Conservation (phyloP, 768 basidiomycete genomes). For the Calocera viscosa region DNA sequence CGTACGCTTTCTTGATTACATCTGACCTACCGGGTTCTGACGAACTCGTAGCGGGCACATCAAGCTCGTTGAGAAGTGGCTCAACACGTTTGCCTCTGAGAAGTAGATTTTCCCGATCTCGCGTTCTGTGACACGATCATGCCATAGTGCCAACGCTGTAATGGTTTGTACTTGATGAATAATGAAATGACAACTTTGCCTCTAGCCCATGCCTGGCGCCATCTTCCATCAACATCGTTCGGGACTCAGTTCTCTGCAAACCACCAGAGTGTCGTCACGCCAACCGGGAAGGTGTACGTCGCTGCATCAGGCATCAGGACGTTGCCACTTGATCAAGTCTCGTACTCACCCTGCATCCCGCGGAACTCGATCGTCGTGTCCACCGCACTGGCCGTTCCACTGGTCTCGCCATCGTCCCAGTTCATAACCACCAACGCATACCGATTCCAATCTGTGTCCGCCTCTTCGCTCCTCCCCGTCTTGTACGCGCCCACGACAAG, state of each 20-base stretch:
- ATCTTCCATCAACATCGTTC: neutral
- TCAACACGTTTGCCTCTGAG: conserved; percentile 21
- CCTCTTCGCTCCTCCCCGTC: conserved; percentile 36
- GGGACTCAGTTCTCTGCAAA: conserved; percentile 17
- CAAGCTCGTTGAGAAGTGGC: conserved; percentile 58
- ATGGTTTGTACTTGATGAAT: neutral
- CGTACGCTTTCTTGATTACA: conserved; percentile 1
- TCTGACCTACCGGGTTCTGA: conserved; percentile 11
- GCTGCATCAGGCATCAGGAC: conserved; percentile 30
- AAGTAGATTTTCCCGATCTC: neutral
- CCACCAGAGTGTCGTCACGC: conserved; percentile 49
- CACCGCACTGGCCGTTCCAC: conserved; percentile 39
- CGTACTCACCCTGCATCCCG: conserved; percentile 36
- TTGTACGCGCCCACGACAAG: conserved; percentile 55
- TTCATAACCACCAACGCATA: conserved; percentile 67
- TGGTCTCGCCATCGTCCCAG: conserved; percentile 28
- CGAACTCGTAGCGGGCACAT: conserved; percentile 38
- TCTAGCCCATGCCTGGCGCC: no score
- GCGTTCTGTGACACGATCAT: neutral
- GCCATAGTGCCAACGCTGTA: neutral
- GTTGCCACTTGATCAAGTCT: neutral
- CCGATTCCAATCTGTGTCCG: conserved; percentile 43
- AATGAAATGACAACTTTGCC: neutral
- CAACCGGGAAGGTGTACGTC: conserved; percentile 65
- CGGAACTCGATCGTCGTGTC: conserved; percentile 50